phyloP scores from a whole-genome alignment of 225 moss, liverwort and hornwort species.

The Marchantia paleacea region DNA sequence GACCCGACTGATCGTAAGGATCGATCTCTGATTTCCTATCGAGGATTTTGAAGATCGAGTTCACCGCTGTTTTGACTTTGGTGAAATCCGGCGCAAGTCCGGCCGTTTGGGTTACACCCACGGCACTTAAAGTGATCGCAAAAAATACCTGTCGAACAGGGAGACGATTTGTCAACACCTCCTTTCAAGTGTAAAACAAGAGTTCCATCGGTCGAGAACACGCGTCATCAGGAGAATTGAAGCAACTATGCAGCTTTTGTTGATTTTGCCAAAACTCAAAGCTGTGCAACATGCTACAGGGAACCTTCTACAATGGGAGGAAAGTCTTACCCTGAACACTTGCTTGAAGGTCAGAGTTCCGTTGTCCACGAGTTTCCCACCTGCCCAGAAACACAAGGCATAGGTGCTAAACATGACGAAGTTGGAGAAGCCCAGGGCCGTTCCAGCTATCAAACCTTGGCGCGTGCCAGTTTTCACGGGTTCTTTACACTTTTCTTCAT shows the following conservation, averaged over 20 bases:
- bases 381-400: slow-evolving; percentile 43
- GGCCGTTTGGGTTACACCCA: slow-evolving; percentile 59
- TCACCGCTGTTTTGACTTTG: slow-evolving; percentile 63
- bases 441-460: slow-evolving; percentile 36
- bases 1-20: slow-evolving; percentile 46
- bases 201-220: too few species aligned
- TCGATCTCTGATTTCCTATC: slow-evolving; percentile 67
- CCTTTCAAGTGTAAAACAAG: too few species aligned
- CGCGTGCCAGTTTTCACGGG: slow-evolving; percentile 33
- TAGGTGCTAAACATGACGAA: slow-evolving; percentile 29
- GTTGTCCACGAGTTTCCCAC: slow-evolving; percentile 35
- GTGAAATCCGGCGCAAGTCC: slow-evolving; percentile 60
- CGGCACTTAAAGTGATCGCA: slow-evolving; percentile 58
- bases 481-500: slow-evolving; percentile 31
- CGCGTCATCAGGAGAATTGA: too few species aligned
- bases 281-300: too few species aligned
- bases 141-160: slow-evolving; percentile 50
- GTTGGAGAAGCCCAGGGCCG: slow-evolving; percentile 29
- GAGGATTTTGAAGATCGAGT: slow-evolving; percentile 64
- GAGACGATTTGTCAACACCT: neutral
- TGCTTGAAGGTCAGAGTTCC: slow-evolving; percentile 35
- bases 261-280: too few species aligned
- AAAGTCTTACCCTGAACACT: slow-evolving; percentile 39
- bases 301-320: neutral
- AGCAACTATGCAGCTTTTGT: too few species aligned